Evolutionary conservation across 495 filamentous ascomycete species (phyloP), one percentile per base, ranked within the genome.

Genomic region (Penicillium robsamsonii): DNA sequence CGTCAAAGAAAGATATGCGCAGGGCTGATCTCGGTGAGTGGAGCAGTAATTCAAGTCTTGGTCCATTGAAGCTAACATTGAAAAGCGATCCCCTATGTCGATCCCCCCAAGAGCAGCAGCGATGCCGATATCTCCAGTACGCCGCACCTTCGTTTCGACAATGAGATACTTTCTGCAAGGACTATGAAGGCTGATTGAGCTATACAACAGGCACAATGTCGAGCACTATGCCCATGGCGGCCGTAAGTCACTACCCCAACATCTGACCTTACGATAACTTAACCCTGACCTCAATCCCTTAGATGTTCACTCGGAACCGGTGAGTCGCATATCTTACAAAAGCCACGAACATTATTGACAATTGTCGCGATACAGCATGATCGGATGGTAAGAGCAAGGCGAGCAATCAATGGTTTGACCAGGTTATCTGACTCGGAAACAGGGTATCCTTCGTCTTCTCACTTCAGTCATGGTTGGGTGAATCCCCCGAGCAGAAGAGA

Each of bases 301-400:
- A 87, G 84, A 92, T 96, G 79, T 95, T 96, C 70, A 93, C 88
- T 58, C 80, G 90, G 46, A 96, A 94, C 73, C 86, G 88, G 81
- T 95, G 83, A 79, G 82, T 47, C 45, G 11, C 25, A 22, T 49
- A 50, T 44, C 15, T 50, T 42, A 25, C 30, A 43, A 30, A 13
- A 37, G 18, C 31, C 30, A 22, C 17, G 15, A 35, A 35, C 15
- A n/a, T 8, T 22, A 24, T 57, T 70, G 41, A 71, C 55, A 25
- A 27, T 12, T 37, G 13, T 12, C 22, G 29, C 43, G 42, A 41
- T 46, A 50, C 56, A 86, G 84, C 61, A 82, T 85, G 78, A 81
- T 96, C 61, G 91, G 91, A 69, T 96, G 91, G 90, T 92, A 79
- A 59, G 81, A 67, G 25, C 13, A 31, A 31, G 20, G 22, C 42